Evolutionary conservation across 768 basidiomycete species (phyloP).

Genomic region (Suillus bovinus): DNA sequence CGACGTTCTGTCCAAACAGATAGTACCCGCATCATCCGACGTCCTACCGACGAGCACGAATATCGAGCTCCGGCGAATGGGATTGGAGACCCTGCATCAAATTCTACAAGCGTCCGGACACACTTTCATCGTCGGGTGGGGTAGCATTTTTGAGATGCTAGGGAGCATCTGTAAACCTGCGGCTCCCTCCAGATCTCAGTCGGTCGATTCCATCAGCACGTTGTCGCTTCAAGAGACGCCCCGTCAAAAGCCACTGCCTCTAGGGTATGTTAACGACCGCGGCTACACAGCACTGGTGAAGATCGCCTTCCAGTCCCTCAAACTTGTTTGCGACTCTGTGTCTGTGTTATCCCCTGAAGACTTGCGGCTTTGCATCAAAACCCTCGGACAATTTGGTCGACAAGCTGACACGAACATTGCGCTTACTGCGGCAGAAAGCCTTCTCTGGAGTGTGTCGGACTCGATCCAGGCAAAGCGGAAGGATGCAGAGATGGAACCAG

Average conservation of each 20-base stretch:
- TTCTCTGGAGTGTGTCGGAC: constrained; percentile 96
- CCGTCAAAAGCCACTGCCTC: constrained; percentile 46
- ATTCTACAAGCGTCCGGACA: constrained; percentile 92
- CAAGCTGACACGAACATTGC: constrained; percentile 96
- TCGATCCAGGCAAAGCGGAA: constrained; percentile 87
- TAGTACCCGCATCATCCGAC: constrained; percentile 45
- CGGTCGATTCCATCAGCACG: constrained; percentile 43
- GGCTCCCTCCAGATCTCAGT: constrained; percentile 34
- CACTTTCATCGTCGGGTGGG: constrained; percentile 91
- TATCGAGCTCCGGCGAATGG: constrained; percentile 85
- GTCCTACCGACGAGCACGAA: constrained; percentile 42
- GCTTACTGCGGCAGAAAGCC: constrained; percentile 86
- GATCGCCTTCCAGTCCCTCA: constrained; percentile 92
- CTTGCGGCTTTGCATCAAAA: constrained; percentile 84
- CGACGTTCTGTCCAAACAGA: constrained; percentile 79
- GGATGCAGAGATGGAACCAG: constrained; percentile 56
- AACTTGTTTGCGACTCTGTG: constrained; percentile 91
- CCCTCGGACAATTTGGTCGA: constrained; percentile 87
- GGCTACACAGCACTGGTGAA: constrained; percentile 78
- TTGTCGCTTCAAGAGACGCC: constrained; percentile 39
- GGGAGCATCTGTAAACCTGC: constrained; percentile 78
- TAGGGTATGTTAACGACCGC: constrained; percentile 63
- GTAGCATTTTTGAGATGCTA: constrained; percentile 89
- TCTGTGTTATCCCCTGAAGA: constrained; percentile 78
- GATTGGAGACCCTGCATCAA: constrained; percentile 84